These are phyloP conservation scores for Colletotrichum godetiae DNA, from an alignment of 2,329 filamentous ascomycete species.

Conservation along the genomic window DNA sequence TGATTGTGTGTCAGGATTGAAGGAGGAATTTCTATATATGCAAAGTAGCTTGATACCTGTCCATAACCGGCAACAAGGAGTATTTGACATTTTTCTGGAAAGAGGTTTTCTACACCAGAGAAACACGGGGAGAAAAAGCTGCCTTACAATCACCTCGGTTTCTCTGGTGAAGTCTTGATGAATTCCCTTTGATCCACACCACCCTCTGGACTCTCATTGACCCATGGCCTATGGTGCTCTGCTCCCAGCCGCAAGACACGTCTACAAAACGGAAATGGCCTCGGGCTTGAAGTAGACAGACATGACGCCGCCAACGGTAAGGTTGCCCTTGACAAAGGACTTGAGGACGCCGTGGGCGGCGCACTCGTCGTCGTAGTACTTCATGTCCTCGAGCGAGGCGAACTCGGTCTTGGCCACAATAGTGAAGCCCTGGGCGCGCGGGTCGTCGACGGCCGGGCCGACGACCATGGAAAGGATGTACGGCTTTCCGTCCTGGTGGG, in stretches of 20 bases:
- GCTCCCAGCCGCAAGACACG: neutral
- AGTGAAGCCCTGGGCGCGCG: slow-evolving; percentile 74
- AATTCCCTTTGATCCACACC: neutral
- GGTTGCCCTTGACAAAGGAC: slow-evolving; percentile 43
- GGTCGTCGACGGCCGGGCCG: slow-evolving; percentile 65
- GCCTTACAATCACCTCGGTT: neutral
- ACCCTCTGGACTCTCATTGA: neutral
- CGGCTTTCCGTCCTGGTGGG: slow-evolving; percentile 72
- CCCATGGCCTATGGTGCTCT: neutral
- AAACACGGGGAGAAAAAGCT: neutral
- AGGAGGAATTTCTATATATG: slow-evolving; percentile 4
- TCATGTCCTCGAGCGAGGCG: slow-evolving; percentile 73
- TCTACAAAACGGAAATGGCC: slow-evolving; percentile 36
- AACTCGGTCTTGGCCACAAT: slow-evolving; percentile 73
- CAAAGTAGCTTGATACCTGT: slow-evolving; percentile 34
- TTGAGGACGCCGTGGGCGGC: slow-evolving; percentile 56
- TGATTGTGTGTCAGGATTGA: neutral
- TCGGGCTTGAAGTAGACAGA: slow-evolving; percentile 55
- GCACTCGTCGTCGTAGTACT: slow-evolving; percentile 72
- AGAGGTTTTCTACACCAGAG: neutral
- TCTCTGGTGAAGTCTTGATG: neutral
- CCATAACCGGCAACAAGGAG: slow-evolving; percentile 24
- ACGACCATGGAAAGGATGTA: slow-evolving; percentile 73
- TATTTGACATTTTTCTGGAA: neutral
- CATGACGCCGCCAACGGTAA: slow-evolving; percentile 50